These are phyloP conservation scores for Elsinoe necatrix DNA, from an alignment of 2,329 filamentous ascomycete species.

Conservation along the genomic window DNA sequence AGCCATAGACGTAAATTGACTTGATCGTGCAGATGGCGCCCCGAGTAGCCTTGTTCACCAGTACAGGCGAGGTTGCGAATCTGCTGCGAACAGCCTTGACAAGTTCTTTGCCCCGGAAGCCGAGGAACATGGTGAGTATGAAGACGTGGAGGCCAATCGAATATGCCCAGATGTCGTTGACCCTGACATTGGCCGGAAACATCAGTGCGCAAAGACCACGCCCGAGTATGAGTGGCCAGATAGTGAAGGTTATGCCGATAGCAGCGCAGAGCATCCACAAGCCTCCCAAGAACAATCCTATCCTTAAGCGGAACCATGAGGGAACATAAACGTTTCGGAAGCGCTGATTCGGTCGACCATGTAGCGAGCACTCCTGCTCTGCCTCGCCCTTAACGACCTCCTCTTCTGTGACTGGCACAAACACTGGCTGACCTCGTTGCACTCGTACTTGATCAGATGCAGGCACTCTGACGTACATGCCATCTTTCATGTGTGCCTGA, in stretches of 20 bases:
- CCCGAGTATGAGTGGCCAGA: conserved; percentile 78
- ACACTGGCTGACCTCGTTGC: conserved; percentile 72
- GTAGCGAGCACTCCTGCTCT: conserved; percentile 19
- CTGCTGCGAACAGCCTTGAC: conserved; percentile 16
- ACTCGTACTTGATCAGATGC: conserved; percentile 93
- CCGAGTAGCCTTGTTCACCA: conserved; percentile 19
- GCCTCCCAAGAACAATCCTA: conserved; percentile 76
- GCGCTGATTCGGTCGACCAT: conserved; percentile 36
- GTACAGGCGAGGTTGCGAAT: conserved; percentile 21
- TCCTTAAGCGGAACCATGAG: conserved; percentile 69
- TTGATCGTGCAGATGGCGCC: conserved; percentile 34
- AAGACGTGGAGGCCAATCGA: conserved; percentile 80
- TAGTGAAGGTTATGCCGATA: conserved; percentile 76
- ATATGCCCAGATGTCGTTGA: conserved; percentile 96
- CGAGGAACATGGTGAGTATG: conserved; percentile 56
- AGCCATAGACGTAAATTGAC: conserved; percentile 65
- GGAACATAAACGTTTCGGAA: conserved; percentile 60
- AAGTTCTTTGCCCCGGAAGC: conserved; percentile 18
- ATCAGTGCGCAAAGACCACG: conserved; percentile 65
- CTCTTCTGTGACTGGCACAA: conserved; percentile 63
- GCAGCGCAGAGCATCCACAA: conserved; percentile 91
- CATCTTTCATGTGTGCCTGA: conserved; percentile 43
- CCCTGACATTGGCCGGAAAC: conserved; percentile 61
- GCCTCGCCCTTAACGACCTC: conserved; percentile 38
- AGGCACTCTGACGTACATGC: conserved; percentile 81